Evolutionary conservation across 73 alveolate species (phyloP), one percentile per base, ranked within the genome.

Genomic region (Paramecium tetraurelia): DNA sequence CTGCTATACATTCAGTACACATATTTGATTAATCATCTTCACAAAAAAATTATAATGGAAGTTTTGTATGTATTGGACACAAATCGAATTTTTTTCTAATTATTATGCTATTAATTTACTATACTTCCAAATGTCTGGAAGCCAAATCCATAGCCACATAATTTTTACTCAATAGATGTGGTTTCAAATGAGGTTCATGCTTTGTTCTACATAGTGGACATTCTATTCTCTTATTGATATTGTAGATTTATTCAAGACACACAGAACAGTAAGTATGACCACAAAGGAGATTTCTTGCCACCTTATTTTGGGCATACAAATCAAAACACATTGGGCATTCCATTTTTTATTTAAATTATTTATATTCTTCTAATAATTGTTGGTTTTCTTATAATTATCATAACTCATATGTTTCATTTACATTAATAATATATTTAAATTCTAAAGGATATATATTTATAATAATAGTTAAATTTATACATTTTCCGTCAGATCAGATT

Each of bases 261-360:
- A 95, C 94, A 83, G 95, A 97, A 75, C 98, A 96, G 84, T 95
- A 96, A n/a, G 98, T 96, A 84, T 96, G 98, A 21, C 98, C 98
- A 46, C 98, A 96, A 16, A 58, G 69, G 6, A 96, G 94, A 87
- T 95, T 93, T 20, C 98, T 50, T 16, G 98, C 98, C 46, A 95
- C 95, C 40, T 96, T 71, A 14, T 31, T 41, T n/a, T 83, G 96
- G 58, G 93, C 95, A 85, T 92, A 96, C 46, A 50, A 92, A 16
- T 96, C 97, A 48, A 75, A 92, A 44, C 98, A 96, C 33, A 93
- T 58, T 7, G 98, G 98, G 59, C 98, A 96, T 72, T 96, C 98
- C 98, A 96, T 96, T 94, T 46, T 58, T 75, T 93, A 53, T 53
- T 53, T 53, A 53, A 53, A 53, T 53, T 53, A 53, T 53, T 53